Evolutionary conservation across 768 basidiomycete genomes (phyloP), one percentile per base, ranked within the genome.

Genomic region (Auricularia sp.): DNA sequence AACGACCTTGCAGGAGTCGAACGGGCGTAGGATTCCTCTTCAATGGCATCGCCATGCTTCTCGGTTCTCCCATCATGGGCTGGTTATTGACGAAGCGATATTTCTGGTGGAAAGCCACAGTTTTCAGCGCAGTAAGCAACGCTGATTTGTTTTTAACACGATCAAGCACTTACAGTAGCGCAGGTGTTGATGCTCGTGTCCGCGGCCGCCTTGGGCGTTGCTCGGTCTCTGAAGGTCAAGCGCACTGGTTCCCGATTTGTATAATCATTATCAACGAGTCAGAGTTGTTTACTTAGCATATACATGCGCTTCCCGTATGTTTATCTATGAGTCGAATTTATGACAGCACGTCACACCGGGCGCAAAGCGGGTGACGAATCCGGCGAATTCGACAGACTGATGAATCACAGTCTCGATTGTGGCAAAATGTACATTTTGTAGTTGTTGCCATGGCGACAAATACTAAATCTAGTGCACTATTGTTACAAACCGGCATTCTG

Each of bases 51-150:
- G 64, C 64, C 6, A 75, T 71, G 29, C 54, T 64, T 59, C 39
- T 63, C 79, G 85, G 84, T 14, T 80, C 82, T 0, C 85, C 86
- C 0, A 81, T 86, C 64, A 80, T 80, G 42, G 86, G 86, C 0
- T 80, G 83, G 3, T 73, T 87, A 36, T 77, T 87, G 6, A 79
- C 83, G 0, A 67, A 75, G 7, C 70, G 76, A 0, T 85, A 81
- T 65, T 68, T 81, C 3, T 87, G 86, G 86, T 85, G 83, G 82
- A 76, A 81, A 39, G 82, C 83, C 1, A 80, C 80, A 8, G 64
- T 85, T 8, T 87, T 85, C 68, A 76, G 80, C 35, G 84, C 83
- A 64, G 74, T 78, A 29, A 24, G 67, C 65, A 29, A 29, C 5
- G 16, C 3, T 64, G 36, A 21, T 3, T 14, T 24, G 7, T 54